Conservation (phyloP, 768 basidiomycete genomes). For the Suillus weaverae region DNA sequence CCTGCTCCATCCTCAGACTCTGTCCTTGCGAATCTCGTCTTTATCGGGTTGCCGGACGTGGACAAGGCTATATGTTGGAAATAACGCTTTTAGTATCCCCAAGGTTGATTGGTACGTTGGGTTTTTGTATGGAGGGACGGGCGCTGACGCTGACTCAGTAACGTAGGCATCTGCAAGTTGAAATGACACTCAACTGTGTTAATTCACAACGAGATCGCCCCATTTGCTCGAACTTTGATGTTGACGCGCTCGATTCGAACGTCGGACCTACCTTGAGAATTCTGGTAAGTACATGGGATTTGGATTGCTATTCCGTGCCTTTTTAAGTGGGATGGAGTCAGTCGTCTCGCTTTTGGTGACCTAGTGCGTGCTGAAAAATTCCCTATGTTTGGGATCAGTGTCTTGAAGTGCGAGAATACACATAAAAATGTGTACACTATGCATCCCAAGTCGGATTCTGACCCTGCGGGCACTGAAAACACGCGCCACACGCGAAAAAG, state of each 20-base stretch:
- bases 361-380: background rate
- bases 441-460: background rate
- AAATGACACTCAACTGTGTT: constrained; percentile 93
- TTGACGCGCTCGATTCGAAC: constrained; percentile 88
- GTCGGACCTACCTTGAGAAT: constrained; percentile 68
- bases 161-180: constrained; percentile 86
- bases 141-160: constrained; percentile 35
- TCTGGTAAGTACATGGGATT: constrained; percentile 46
- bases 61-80: constrained; percentile 75
- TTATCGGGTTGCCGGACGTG: constrained; percentile 93
- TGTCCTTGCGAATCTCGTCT: constrained; percentile 55
- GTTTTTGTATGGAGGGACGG: constrained; percentile 58
- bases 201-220: constrained; percentile 81
- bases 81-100: constrained; percentile 83
- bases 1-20: constrained; percentile 22
- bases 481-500: background rate
- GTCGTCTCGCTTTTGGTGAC: background rate
- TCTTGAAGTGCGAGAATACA: background rate
- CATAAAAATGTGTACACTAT: no score
- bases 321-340: background rate
- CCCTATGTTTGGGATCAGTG: background rate
- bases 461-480: background rate
- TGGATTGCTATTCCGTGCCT: no score
- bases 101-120: constrained; percentile 63
- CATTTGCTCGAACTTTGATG: constrained; percentile 95